Conservation (phyloP, 208 protist species). For the Crithidia fasciculata region DNA sequence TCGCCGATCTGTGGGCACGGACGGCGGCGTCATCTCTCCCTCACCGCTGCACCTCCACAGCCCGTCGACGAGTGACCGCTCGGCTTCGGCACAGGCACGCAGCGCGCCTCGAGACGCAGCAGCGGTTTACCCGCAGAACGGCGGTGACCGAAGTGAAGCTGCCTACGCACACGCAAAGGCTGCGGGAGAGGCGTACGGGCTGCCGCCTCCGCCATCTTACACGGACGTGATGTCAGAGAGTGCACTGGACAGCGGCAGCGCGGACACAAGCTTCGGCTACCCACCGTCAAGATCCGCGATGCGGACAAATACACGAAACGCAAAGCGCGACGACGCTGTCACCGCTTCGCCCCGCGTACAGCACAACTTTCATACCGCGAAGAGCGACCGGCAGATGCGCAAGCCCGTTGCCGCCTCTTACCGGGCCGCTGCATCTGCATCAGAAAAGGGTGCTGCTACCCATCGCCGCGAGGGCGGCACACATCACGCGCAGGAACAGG, state of each 20-base stretch:
- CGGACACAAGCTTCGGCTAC: neutral
- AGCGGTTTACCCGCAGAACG: no score
- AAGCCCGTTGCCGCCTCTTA: no score
- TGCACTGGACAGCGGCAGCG: neutral
- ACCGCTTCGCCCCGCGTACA: neutral
- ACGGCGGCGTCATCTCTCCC: slow-evolving; percentile 1
- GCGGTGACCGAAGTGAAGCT: no score
- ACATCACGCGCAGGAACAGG: no score
- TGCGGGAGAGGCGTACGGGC: neutral
- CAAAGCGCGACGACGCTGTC: neutral
- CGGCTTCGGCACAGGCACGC: neutral
- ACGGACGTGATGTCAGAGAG: neutral
- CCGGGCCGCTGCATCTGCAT: no score
- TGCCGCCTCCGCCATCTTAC: slow-evolving; percentile 10
- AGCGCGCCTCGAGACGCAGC: no score
- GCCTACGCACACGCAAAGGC: neutral
- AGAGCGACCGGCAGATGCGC: no score
- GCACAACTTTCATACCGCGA: no score
- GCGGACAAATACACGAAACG: neutral
- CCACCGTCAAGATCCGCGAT: neutral
- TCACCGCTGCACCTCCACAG: neutral
- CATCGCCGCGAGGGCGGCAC: no score
- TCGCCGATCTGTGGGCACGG: neutral
- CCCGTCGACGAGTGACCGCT: neutral
- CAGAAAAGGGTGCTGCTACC: no score